phyloP scores from a whole-genome alignment of 495 filamentous ascomycete species.

The Sporormia fimetaria region DNA sequence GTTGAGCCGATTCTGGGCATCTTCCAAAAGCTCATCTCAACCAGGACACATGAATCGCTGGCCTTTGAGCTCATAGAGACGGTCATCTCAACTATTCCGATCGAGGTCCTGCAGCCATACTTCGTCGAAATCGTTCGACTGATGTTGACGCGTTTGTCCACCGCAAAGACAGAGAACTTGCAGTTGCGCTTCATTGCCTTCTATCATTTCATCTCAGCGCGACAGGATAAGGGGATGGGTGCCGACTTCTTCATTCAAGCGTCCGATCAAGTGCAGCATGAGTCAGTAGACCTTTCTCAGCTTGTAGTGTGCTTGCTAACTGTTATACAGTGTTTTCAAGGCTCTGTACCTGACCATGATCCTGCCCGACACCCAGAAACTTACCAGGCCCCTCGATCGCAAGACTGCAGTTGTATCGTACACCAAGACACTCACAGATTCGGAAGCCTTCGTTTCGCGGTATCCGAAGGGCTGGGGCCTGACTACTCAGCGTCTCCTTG shows the following conservation, averaged over 20 bases:
- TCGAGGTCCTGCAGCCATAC: conserved; percentile 64
- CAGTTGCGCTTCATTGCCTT: conserved; percentile 75
- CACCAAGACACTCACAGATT: conserved; percentile 79
- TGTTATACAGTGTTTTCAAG: conserved; percentile 52
- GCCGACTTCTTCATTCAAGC: conserved; percentile 78
- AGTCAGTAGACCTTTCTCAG: conserved; percentile 34
- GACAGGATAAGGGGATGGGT: conserved; percentile 63
- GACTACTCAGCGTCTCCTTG: conserved; percentile 74
- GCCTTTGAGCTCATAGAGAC: conserved; percentile 84
- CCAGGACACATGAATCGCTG: conserved; percentile 64
- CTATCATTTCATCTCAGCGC: conserved; percentile 80
- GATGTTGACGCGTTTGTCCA: conserved; percentile 71
- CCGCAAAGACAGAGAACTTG: conserved; percentile 65
- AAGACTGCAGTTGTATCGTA: conserved; percentile 89
- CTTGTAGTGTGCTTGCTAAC: conserved; percentile 4
- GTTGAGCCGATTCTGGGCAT: conserved; percentile 74
- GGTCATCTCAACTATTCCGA: conserved; percentile 56
- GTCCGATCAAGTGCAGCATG: conserved; percentile 66
- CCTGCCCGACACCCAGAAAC: conserved; percentile 73
- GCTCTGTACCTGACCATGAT: conserved; percentile 76
- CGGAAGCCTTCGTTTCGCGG: conserved; percentile 60
- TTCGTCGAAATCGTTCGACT: conserved; percentile 68
- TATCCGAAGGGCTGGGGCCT: conserved; percentile 80
- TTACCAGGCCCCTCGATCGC: conserved; percentile 77
- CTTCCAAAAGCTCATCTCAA: conserved; percentile 74